Conservation (phyloP, 805 yeast genomes). For the Candida odintsovae region DNA sequence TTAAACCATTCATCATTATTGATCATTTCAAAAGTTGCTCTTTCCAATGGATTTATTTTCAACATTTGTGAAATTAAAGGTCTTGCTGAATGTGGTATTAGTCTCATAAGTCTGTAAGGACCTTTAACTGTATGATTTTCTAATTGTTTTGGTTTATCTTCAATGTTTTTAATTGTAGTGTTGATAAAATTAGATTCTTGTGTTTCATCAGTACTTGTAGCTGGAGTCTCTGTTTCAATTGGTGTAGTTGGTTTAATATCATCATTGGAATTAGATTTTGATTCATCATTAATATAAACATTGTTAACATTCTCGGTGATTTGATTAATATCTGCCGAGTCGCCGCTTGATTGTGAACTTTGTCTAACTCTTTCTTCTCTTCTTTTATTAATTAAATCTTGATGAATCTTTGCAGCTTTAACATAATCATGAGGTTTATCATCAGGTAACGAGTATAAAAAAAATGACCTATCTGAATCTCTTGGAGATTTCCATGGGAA, state of each 20-base stretch:
- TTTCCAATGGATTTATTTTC: constrained; percentile 48
- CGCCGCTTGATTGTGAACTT: background rate
- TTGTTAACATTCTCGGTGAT: constrained; percentile 12
- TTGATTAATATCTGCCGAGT: constrained; percentile 10
- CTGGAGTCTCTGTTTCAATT: background rate
- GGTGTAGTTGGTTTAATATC: background rate
- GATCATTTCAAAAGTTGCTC: constrained; percentile 66
- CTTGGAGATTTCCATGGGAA: constrained; percentile 88
- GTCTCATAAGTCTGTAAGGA: constrained; percentile 74
- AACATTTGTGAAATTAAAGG: constrained; percentile 67
- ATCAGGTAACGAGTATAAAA: constrained; percentile 58
- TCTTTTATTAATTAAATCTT: constrained; percentile 52
- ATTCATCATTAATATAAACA: constrained; percentile 6
- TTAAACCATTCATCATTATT: constrained; percentile 66
- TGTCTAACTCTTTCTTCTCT: constrained; percentile 36
- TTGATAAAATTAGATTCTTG: background rate
- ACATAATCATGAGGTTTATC: constrained; percentile 73
- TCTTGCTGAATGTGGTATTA: constrained; percentile 78
- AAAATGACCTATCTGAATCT: constrained; percentile 62
- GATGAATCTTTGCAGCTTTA: constrained; percentile 68
- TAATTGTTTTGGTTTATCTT: constrained; percentile 1
- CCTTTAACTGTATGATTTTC: constrained; percentile 45
- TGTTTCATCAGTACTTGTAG: background rate
- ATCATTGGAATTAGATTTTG: background rate
- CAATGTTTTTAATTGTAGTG: constrained; percentile 2